These are phyloP conservation scores for Barnettozyma sucrosica DNA, from an alignment of 805 yeast species.

Conservation along the genomic window DNA sequence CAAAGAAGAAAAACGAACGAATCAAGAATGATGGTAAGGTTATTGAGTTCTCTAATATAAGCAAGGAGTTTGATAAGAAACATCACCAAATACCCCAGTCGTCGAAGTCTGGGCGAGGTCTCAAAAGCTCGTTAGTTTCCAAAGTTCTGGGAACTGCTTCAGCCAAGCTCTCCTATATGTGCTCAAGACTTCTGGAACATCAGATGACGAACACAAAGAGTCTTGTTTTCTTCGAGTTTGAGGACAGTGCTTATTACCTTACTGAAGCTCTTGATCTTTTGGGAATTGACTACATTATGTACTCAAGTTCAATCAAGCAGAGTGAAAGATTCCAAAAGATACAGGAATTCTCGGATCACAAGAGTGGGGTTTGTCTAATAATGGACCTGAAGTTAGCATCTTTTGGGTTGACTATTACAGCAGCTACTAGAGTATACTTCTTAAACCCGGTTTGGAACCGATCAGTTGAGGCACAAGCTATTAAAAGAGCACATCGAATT, in stretches of 20 bases:
- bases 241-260: conserved; percentile 62
- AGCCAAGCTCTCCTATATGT: conserved; percentile 55
- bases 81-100: conserved; percentile 1
- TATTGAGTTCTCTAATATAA: conserved; percentile 25
- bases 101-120: not conserved
- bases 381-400: conserved; percentile 68
- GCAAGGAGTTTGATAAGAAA: conserved; percentile 22
- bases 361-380: conserved; percentile 45
- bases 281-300: conserved; percentile 56
- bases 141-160: conserved; percentile 56
- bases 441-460: conserved; percentile 70
- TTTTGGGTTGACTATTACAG: conserved; percentile 61
- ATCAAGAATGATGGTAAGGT: conserved; percentile 33
- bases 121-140: conserved; percentile 16
- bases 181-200: conserved; percentile 48
- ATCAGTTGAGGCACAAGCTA: conserved; percentile 69
- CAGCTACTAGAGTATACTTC: conserved; percentile 65
- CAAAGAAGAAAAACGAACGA: conserved; percentile 32
- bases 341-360: conserved; percentile 41
- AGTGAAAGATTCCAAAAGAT: conserved; percentile 47
- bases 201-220: conserved; percentile 43
- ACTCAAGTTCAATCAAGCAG: conserved; percentile 54
- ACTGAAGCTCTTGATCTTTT: conserved; percentile 58
- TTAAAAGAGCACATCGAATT: conserved; percentile 71
- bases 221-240: conserved; percentile 63